A percentile compares a stretch with the other conserved stretches of the same genome.
phyloP scores from a whole-genome alignment of 331 rosid genomes.

The Quercus lobata region DNA sequence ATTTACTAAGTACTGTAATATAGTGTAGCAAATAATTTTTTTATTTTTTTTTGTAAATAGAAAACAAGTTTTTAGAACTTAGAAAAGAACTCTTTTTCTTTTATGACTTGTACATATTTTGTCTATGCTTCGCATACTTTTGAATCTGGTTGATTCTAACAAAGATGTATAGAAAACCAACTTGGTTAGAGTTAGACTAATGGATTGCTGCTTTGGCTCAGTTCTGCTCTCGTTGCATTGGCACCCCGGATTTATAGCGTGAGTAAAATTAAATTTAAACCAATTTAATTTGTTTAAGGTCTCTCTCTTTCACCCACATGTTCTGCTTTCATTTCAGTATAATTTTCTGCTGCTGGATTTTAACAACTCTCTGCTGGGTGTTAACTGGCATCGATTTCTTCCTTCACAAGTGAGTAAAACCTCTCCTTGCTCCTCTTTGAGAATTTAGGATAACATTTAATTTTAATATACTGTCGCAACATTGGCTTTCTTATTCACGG shows the following conservation, averaged over 20 bases:
- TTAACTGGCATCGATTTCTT: constrained; percentile 70
- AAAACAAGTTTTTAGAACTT: too few species aligned
- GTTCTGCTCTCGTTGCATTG: constrained; percentile 54
- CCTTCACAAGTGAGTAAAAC: constrained; percentile 50
- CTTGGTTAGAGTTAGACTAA: constrained; percentile 18
- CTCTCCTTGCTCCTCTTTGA: neutral
- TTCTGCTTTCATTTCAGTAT: constrained; percentile 36
- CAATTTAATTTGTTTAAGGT: neutral
- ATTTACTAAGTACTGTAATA: too few species aligned
- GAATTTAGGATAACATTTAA: neutral
- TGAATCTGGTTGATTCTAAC: neutral
- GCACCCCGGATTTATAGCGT: constrained; percentile 72
- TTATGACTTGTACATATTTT: neutral
- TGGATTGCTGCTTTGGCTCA: constrained; percentile 40
- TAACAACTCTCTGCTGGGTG: constrained; percentile 58
- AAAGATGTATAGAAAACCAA: neutral
- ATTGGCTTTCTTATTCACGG: neutral
- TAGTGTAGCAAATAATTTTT: too few species aligned
- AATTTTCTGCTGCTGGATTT: constrained; percentile 58
- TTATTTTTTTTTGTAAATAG: too few species aligned
- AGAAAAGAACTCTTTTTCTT: neutral
- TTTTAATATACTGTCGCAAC: neutral
- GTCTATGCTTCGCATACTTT: neutral
- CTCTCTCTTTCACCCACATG: neutral
- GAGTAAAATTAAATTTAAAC: constrained; percentile 1